Evolutionary conservation across 257 asterid genomes (phyloP), one percentile per base, ranked within the genome.

Genomic region (Lavandula angustifolia): DNA sequence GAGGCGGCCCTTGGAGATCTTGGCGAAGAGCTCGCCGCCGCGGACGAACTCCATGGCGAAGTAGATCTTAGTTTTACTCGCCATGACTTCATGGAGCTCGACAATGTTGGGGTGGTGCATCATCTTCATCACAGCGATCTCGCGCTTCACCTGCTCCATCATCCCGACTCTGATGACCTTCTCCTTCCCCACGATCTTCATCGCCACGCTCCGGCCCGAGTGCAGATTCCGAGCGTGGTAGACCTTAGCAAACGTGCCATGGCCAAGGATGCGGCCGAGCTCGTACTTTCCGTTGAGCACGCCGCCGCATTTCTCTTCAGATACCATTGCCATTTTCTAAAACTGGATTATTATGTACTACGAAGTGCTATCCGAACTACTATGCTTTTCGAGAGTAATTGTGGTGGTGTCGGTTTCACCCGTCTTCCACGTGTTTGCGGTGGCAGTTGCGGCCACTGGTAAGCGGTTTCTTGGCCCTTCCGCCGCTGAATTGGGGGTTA

Each of bases 381-480:
- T 37, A 37, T 1, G 8, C 1, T 5, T 37, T 37, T 37, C 9
- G 41, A 1, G 41, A 37, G 9, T 33, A 68, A 49, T 40, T 48
- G 68, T n/a, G 33, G 54, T 53, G 46, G 14, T 3, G 29, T 12
- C 32, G 67, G 69, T 7, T 71, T 90, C 95, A 87, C 85, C 97
- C 97, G 95, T 90, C 97, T 60, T 87, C 96, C 3, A 87, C 95
- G 94, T 91, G 88, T 73, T 91, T 91, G 74, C 98, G 95, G 81
- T 88, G 98, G 63, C 96, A 88, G 59, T 76, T 88, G 40, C 98
- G 80, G 81, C 92, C 95, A 74, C 92, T 79, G 48, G 60, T 43
- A 58, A 77, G 81, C 74, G 73, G 81, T 77, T 69, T 80, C 32
- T 65, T 81, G 64, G 78, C 49, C 57, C 74, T 81, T 16, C 79